These are phyloP conservation scores for Hemileccinum rubropunctum DNA, from an alignment of 768 basidiomycete species.

Conservation along the genomic window DNA sequence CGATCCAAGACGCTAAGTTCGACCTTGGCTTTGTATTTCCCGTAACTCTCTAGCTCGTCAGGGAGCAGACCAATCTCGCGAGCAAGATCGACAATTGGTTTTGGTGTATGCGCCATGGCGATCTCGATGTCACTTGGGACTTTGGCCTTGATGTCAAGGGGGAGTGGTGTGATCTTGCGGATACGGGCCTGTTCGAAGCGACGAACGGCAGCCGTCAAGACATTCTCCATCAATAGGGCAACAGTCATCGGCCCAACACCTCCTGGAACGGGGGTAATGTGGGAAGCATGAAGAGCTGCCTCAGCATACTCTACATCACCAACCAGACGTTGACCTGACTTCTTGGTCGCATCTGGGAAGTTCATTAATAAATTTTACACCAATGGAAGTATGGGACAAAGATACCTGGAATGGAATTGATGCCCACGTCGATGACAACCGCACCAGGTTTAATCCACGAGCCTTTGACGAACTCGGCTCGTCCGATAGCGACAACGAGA, in stretches of 20 bases:
- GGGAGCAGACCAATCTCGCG: constrained; percentile 83
- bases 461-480: constrained; percentile 86
- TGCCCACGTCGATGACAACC: constrained; percentile 96
- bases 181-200: constrained; percentile 67
- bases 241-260: constrained; percentile 99
- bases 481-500: constrained; percentile 94
- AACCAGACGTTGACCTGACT: constrained; percentile 92
- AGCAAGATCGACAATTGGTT: constrained; percentile 81
- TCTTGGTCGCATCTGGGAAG: constrained; percentile 75
- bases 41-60: constrained; percentile 90
- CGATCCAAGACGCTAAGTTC: constrained; percentile 86
- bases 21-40: constrained; percentile 96
- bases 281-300: constrained; percentile 74
- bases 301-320: constrained; percentile 90
- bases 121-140: constrained; percentile 98
- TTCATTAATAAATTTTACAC: neutral
- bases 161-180: constrained; percentile 74
- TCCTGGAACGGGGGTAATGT: constrained; percentile 97
- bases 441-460: constrained; percentile 95
- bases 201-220: constrained; percentile 78
- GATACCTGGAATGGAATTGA: constrained; percentile 89
- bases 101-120: constrained; percentile 91
- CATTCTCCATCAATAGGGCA: constrained; percentile 96
- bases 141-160: constrained; percentile 73
- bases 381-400: neutral